Conservation (phyloP, 306 rosid genomes). For the Begonia peltatifolia region DNA sequence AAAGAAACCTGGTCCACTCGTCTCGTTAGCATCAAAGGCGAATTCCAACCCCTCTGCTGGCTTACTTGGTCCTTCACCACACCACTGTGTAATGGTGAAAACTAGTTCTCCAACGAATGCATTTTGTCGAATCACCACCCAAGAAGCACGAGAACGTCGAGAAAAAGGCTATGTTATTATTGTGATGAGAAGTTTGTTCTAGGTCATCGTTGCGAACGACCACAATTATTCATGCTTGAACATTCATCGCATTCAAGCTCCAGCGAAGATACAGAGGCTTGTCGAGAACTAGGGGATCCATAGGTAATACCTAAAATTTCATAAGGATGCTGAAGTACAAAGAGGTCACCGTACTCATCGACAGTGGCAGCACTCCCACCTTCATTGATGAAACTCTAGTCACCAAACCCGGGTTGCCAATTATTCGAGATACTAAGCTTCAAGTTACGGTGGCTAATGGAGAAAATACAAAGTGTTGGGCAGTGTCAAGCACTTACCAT, state of each 20-base stretch:
- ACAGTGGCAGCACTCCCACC: too few species aligned
- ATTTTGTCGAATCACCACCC: neutral
- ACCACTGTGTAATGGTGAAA: neutral
- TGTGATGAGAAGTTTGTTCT: neutral
- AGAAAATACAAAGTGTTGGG: neutral
- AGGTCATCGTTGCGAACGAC: neutral
- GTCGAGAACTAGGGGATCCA: neutral
- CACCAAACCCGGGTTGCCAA: too few species aligned
- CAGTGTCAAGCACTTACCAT: too few species aligned
- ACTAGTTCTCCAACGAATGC: neutral
- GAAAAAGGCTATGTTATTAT: slow-evolving; percentile 1
- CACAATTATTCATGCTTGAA: neutral
- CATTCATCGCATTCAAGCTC: too few species aligned
- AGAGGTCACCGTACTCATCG: too few species aligned
- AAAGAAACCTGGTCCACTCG: neutral
- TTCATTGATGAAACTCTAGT: too few species aligned
- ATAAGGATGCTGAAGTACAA: too few species aligned
- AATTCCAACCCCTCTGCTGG: too few species aligned
- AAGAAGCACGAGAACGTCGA: neutral
- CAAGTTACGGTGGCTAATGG: neutral
- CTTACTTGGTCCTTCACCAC: neutral
- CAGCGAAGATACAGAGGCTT: neutral
- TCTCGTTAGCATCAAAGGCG: too few species aligned
- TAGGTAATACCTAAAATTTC: neutral
- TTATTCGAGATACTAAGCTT: too few species aligned